A percentile compares a stretch with the other conserved stretches of the same genome.
phyloP scores from a whole-genome alignment of 2,329 filamentous ascomycete genomes.

The Aspergillus neoniger region DNA sequence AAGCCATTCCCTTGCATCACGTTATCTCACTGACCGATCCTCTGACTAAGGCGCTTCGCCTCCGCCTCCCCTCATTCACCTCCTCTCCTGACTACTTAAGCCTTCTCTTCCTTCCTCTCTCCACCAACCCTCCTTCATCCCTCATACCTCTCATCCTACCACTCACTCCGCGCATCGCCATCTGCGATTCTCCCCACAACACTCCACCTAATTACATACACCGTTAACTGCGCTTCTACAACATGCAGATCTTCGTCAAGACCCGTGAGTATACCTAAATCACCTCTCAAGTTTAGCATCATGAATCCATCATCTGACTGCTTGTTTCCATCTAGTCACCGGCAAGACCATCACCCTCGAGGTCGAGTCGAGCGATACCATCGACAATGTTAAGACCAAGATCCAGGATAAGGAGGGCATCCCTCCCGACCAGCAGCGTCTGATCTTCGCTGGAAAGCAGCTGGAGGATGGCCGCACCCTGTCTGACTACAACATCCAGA shows the following conservation, averaged over 20 bases:
- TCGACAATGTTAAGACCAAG: conserved; percentile 61
- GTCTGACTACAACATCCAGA: conserved; percentile 60
- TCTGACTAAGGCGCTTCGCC: conserved; percentile 34
- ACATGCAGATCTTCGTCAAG: conserved; percentile 98
- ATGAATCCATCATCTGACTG: conserved; percentile 31
- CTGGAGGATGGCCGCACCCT: conserved; percentile 60
- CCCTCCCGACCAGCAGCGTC: conserved; percentile 59
- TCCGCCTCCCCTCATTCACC: conserved; percentile 29
- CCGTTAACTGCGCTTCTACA: conserved; percentile 34
- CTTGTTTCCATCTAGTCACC: conserved; percentile 52
- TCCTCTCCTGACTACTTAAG: conserved; percentile 17
- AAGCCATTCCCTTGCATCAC: conserved; percentile 22
- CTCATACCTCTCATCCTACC: conserved; percentile 26
- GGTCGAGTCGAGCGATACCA: conserved; percentile 51
- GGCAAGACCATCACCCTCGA: conserved; percentile 59
- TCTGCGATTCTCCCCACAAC: conserved; percentile 14
- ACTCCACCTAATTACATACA: conserved; percentile 14
- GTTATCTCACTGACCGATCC: conserved; percentile 26
- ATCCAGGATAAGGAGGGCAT: conserved; percentile 64
- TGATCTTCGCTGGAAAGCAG: conserved; percentile 62
- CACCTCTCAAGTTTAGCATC: conserved; percentile 27
- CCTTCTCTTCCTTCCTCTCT: conserved; percentile 20
- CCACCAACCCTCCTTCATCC: conserved; percentile 20
- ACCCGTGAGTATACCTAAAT: conserved; percentile 67
- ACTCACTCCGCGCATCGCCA: conserved; percentile 18